Evolutionary conservation across 441 rosid species (phyloP).

Genomic region (Pelargonium fulgidum): DNA sequence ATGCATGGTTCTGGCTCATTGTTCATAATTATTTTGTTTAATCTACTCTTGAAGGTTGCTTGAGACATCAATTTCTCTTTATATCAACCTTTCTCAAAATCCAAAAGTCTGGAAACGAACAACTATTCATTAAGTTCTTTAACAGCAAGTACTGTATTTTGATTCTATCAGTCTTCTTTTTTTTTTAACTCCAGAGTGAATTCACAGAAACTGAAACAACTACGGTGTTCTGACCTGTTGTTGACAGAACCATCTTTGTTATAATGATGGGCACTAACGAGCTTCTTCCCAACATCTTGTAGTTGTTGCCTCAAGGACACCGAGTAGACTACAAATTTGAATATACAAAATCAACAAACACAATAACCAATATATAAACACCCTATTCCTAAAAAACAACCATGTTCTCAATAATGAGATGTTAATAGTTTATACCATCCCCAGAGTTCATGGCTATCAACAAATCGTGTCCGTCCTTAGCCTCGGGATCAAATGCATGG

Average conservation of each 20-base stretch:
- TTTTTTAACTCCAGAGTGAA: too few species aligned
- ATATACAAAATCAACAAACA: not conserved
- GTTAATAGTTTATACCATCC: not conserved
- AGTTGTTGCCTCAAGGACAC: slow-evolving; percentile 6
- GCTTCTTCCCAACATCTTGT: slow-evolving; percentile 7
- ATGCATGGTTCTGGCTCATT: not conserved
- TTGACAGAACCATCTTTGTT: slow-evolving; percentile 7
- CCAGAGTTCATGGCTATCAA: not conserved
- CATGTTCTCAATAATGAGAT: not conserved
- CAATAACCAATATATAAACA: not conserved
- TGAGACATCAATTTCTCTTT: not conserved
- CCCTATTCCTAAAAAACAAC: not conserved
- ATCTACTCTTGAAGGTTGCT: not conserved
- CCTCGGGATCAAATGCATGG: slow-evolving; percentile 6
- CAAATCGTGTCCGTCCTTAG: not conserved
- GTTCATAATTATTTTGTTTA: not conserved
- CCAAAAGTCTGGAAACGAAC: not conserved
- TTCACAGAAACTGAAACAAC: not conserved
- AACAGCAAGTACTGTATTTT: not conserved
- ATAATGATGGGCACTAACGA: slow-evolving; percentile 4
- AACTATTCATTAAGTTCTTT: not conserved
- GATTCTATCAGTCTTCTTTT: not conserved
- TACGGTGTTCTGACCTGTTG: not conserved
- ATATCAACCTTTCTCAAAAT: not conserved
- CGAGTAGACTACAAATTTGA: slow-evolving; percentile 5